Conservation (phyloP, 2,329 filamentous ascomycete species). For the Fusarium floridanum region DNA sequence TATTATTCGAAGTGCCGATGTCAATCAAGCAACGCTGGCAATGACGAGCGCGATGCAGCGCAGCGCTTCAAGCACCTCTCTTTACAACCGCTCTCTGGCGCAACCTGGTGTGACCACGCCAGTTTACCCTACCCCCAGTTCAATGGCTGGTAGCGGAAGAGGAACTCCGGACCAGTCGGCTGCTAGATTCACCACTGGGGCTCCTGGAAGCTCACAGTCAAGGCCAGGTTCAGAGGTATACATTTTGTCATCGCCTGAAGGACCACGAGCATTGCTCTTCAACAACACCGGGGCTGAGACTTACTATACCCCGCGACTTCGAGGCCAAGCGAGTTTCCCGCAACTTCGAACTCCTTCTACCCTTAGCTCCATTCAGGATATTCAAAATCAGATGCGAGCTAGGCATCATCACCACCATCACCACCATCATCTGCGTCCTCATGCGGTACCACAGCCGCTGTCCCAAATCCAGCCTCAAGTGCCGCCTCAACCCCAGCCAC, state of each 20-base stretch:
- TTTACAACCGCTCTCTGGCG: slow-evolving; percentile 50
- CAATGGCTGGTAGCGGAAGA: slow-evolving; percentile 59
- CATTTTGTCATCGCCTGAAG: slow-evolving; percentile 70
- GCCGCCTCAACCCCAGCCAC: slow-evolving; percentile 22
- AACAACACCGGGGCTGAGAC: slow-evolving; percentile 63
- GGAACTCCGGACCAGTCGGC: slow-evolving; percentile 60
- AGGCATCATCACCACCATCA: slow-evolving; percentile 46
- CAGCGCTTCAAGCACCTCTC: slow-evolving; percentile 62
- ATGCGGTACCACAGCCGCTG: slow-evolving; percentile 26
- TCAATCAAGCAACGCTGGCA: slow-evolving; percentile 59
- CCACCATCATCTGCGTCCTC: slow-evolving; percentile 35
- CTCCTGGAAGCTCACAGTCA: slow-evolving; percentile 26
- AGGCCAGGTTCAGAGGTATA: slow-evolving; percentile 65
- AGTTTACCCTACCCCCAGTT: slow-evolving; percentile 50
- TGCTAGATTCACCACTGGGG: slow-evolving; percentile 47
- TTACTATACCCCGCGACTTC: slow-evolving; percentile 63
- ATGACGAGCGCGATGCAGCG: slow-evolving; percentile 66
- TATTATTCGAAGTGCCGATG: slow-evolving; percentile 61
- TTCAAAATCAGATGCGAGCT: slow-evolving; percentile 35
- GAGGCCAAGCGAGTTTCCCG: slow-evolving; percentile 44
- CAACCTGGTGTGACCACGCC: slow-evolving; percentile 61
- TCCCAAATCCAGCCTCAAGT: slow-evolving; percentile 25
- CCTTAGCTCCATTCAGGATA: slow-evolving; percentile 29
- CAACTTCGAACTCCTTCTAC: slow-evolving; percentile 43
- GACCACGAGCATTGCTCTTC: slow-evolving; percentile 69